Percentiles rank a stretch among this genome's conserved stretches.
Evolutionary conservation across 805 yeast genomes (phyloP).

Genomic region (Alloascoidea hylecoeti): DNA sequence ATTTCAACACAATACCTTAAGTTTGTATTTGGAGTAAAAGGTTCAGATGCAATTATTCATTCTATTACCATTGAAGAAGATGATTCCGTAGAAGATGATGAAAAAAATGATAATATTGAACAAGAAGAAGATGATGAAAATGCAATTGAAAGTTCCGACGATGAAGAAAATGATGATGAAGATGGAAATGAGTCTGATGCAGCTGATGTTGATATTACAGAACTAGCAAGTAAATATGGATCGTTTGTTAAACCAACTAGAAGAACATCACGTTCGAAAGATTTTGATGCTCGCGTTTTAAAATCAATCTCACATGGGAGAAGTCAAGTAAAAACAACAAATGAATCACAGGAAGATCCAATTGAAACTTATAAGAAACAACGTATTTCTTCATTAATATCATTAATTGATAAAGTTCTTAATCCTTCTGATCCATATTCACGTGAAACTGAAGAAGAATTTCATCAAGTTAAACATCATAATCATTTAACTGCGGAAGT

Average conservation of each 20-base stretch:
- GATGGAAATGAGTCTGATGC: not conserved
- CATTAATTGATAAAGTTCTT: not conserved
- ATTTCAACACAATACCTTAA: not conserved
- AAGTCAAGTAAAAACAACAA: not conserved
- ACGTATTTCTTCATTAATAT: not conserved
- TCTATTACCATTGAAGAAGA: no score
- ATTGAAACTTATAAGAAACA: not conserved
- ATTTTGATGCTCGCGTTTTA: conserved; percentile 1
- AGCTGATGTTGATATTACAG: not conserved
- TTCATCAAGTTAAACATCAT: not conserved
- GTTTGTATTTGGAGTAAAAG: not conserved
- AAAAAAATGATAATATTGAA: not conserved
- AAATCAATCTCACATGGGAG: not conserved
- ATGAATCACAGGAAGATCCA: not conserved
- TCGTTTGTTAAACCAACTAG: not conserved
- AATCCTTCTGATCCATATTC: not conserved
- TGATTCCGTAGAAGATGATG: not conserved
- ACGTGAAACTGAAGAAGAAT: not conserved
- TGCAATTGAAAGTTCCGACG: not conserved
- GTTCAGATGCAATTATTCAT: not conserved
- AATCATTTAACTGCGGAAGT: not conserved
- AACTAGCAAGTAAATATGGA: not conserved
- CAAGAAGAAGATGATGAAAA: not conserved
- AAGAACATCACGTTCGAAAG: not conserved
- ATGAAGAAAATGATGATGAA: not conserved